These are phyloP conservation scores for Hysterium pulicare DNA, from an alignment of 2,329 filamentous ascomycete genomes.

Conservation along the genomic window DNA sequence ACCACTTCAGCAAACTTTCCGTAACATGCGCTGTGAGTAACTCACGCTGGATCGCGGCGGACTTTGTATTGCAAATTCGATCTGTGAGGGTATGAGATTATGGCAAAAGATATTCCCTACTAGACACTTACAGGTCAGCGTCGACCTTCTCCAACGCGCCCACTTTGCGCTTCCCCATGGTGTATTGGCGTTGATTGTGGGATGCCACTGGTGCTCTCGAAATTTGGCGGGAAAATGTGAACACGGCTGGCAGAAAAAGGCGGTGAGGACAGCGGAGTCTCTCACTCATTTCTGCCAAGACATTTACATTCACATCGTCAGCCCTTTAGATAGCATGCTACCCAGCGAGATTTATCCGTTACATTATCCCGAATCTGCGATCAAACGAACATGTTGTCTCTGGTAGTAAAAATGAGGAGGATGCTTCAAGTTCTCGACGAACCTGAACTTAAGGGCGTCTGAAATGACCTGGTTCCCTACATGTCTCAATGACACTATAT, in stretches of 20 bases:
- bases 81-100: slow-evolving; percentile 42
- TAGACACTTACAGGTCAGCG: slow-evolving; percentile 66
- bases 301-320: neutral
- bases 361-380: neutral
- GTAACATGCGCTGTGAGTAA: too few species aligned
- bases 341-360: neutral
- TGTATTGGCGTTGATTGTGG: neutral
- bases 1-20: neutral
- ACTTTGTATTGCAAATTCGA: slow-evolving; percentile 91
- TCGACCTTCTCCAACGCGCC: slow-evolving; percentile 94
- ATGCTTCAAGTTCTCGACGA: too few species aligned
- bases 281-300: neutral
- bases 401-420: too few species aligned
- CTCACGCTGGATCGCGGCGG: slow-evolving; percentile 74
- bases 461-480: too few species aligned
- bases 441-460: too few species aligned
- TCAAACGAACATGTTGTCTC: neutral
- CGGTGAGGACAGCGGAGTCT: neutral
- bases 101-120: neutral
- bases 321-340: neutral
- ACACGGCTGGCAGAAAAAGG: neutral
- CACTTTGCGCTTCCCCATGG: slow-evolving; percentile 83
- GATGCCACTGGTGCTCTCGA: neutral
- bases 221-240: neutral
- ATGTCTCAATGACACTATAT: too few species aligned